Conservation (phyloP, 2,329 filamentous ascomycete species). For the Rutstroemia sp. region DNA sequence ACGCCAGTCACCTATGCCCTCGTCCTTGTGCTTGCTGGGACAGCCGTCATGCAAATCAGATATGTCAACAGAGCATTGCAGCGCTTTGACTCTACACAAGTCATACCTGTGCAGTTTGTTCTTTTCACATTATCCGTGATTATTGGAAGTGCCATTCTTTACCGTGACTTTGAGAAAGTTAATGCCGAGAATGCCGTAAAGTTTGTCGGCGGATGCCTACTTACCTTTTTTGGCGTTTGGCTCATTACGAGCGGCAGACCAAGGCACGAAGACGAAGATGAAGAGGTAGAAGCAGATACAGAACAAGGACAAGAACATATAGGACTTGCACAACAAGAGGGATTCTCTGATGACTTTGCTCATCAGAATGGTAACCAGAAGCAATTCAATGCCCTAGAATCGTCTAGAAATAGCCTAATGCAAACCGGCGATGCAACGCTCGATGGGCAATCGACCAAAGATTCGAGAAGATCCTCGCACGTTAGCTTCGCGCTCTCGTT, state of each 20-base stretch:
- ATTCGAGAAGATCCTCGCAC: constrained; percentile 22
- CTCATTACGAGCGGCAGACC: constrained; percentile 83
- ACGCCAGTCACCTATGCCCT: constrained; percentile 89
- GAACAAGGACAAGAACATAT: constrained; percentile 59
- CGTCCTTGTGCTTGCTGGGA: constrained; percentile 69
- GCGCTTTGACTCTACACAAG: constrained; percentile 92
- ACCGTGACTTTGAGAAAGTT: constrained; percentile 88
- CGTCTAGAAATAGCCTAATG: constrained; percentile 5
- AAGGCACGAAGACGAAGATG: constrained; percentile 53
- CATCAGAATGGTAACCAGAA: constrained; percentile 10
- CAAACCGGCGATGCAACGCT: constrained; percentile 16
- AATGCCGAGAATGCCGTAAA: constrained; percentile 66
- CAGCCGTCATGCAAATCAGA: constrained; percentile 92
- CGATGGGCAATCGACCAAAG: constrained; percentile 7
- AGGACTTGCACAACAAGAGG: constrained; percentile 47
- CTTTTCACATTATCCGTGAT: constrained; percentile 95
- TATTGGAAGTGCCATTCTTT: constrained; percentile 84
- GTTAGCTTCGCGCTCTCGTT: constrained; percentile 22
- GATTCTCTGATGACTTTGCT: constrained; percentile 11
- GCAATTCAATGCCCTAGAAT: constrained; percentile 10
- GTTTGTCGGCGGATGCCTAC: constrained; percentile 80
- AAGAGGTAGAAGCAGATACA: constrained; percentile 52
- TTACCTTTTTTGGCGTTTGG: constrained; percentile 97
- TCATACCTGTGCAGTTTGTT: constrained; percentile 97
- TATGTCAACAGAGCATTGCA: constrained; percentile 90